Percentiles rank a stretch among this genome's conserved stretches.
phyloP scores from a whole-genome alignment of 331 rosid species.

The Malus hybrid region DNA sequence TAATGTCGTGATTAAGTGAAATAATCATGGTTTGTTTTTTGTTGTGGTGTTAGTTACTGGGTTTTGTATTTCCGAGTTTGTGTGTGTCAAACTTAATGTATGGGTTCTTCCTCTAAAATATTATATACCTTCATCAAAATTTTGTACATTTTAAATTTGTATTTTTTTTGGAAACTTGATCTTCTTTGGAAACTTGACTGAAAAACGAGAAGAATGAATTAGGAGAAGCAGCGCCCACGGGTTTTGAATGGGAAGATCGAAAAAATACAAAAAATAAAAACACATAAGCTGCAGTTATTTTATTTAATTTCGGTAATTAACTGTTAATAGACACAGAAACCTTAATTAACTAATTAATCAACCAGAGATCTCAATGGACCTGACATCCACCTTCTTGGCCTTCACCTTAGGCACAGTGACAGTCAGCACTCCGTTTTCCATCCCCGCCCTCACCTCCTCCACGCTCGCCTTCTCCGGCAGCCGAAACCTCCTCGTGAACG shows the following conservation, averaged over 20 bases:
- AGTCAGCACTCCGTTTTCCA: slow-evolving; percentile 20
- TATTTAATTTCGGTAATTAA: neutral
- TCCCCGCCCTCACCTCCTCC: slow-evolving; percentile 14
- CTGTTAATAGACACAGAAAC: neutral
- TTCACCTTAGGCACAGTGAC: slow-evolving; percentile 13
- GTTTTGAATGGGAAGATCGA: too few species aligned
- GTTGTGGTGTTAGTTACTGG: neutral
- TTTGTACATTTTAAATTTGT: too few species aligned
- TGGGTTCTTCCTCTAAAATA: neutral
- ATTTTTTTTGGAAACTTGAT: too few species aligned
- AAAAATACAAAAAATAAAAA: too few species aligned
- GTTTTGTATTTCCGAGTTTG: neutral
- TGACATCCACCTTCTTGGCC: neutral
- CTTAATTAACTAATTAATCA: neutral
- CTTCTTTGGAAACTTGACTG: too few species aligned
- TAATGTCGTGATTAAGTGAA: neutral
- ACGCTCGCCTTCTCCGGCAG: neutral
- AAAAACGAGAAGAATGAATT: too few species aligned
- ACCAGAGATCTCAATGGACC: slow-evolving; percentile 6
- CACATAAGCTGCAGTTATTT: too few species aligned
- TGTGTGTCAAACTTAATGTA: neutral
- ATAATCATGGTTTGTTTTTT: neutral
- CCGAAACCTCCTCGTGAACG: too few species aligned
- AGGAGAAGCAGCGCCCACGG: too few species aligned
- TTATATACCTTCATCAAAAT: too few species aligned